Base-by-base conservation (phyloP, 139 green algal species). In the Chloropicon primus region DNA sequence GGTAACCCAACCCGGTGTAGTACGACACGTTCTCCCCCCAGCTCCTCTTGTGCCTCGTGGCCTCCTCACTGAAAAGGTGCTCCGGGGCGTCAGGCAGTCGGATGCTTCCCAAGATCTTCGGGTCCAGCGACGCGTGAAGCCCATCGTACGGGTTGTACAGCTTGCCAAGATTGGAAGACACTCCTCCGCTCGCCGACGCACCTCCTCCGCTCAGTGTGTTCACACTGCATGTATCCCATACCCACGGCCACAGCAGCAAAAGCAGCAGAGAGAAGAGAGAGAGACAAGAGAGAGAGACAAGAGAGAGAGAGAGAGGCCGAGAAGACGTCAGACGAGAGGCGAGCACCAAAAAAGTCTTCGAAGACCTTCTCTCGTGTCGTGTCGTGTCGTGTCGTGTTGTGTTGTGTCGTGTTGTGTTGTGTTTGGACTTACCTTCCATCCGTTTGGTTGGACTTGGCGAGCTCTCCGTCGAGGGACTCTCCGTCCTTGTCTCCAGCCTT, bases 1-100 rank as follows among this genome's bases (percentile, higher is more conserved):
- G 80, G 76, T 97, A 97, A 0, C 92, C 92, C 10, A 88, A 62
- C 1, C 92, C 92, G 0, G 90, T 94, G 80, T 97, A 97, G 72
- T 95, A 97, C 23, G 92, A 92, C 53, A 97, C 77, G 80, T 96
- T 96, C 41, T 97, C 91, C 2, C 82, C 86, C 90, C 92, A 97
- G 73, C 85, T 86, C 76, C 92, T 83, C 53, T 84, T 76, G 53
- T 89, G 83, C 1, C 92, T 89, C 0, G 84, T 77, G 22, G 89
- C 89, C 75, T 97, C 92, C 76, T 96, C 92, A 54, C 85, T 86
- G 54, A 97, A 97, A 23, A 97, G 82, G 71, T 96, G 96, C 83
- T 96, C 91, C 2, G 92, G 89, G 53, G 89, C 86, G 27, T 89
- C 77, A 0, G 91, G 88, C 24, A 95, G 72, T 27, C 84, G 78